These are phyloP conservation scores for Citrus unshiu DNA, from an alignment of 345 rosid genomes.

Conservation along the genomic window DNA sequence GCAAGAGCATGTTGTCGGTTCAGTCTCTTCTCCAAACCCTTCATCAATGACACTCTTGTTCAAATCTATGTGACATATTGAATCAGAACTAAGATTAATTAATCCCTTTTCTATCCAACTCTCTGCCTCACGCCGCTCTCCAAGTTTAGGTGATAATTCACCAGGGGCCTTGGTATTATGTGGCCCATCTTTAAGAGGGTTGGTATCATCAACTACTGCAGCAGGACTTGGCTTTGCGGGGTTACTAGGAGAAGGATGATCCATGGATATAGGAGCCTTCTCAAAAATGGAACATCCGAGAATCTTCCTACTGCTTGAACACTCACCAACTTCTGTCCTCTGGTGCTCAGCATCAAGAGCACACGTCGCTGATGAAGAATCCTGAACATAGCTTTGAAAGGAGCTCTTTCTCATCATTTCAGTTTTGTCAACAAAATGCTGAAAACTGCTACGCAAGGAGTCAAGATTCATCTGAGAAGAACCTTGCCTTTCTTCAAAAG, in stretches of 20 bases:
- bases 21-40: conserved; percentile 35
- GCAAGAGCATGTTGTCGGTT: conserved; percentile 18
- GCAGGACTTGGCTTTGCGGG: conserved; percentile 4
- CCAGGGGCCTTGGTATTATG: conserved; percentile 10
- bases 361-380: conserved; percentile 31
- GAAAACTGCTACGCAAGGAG: conserved; percentile 27
- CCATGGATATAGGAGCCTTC: conserved; percentile 26
- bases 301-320: conserved; percentile 30
- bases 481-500: conserved; percentile 30
- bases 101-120: conserved; percentile 9
- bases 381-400: conserved; percentile 27
- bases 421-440: conserved; percentile 25
- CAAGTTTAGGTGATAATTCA: conserved; percentile 14
- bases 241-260: conserved; percentile 18
- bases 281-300: conserved; percentile 35
- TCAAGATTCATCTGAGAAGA: conserved; percentile 33
- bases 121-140: conserved; percentile 5
- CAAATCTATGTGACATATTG: conserved; percentile 51
- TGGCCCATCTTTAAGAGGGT: conserved; percentile 10
- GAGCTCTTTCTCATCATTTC: conserved; percentile 24
- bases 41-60: conserved; percentile 49
- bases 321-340: conserved; percentile 28
- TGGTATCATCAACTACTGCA: conserved; percentile 13
- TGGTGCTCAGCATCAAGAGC: conserved; percentile 26
- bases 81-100: conserved; percentile 15